A percentile compares a stretch with the other conserved stretches of the same genome.
Evolutionary conservation across 352 stramenopile genomes (phyloP).

Genomic region (Pythium coloratum): DNA sequence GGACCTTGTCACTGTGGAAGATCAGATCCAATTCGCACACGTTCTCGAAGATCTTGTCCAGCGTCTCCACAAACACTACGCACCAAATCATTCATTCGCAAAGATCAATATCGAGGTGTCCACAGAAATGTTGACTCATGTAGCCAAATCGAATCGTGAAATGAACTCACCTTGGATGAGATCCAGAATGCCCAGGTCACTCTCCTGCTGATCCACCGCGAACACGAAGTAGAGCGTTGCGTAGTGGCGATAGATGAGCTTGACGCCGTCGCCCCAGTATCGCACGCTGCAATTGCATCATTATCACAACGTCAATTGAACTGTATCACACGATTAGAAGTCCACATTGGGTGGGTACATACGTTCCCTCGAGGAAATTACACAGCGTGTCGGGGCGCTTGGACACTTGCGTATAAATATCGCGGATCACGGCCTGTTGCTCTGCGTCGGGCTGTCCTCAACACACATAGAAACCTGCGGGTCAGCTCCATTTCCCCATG

Average conservation of each 20-base stretch:
- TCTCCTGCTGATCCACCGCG: constrained; percentile 97
- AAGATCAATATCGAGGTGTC: not conserved
- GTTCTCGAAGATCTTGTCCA: constrained; percentile 99
- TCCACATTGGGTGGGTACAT: constrained; percentile 27
- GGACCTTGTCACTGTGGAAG: constrained; percentile 98
- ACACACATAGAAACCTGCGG: not conserved
- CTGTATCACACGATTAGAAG: not conserved
- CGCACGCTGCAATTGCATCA: constrained; percentile 47
- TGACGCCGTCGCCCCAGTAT: constrained; percentile 97
- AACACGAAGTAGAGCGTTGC: constrained; percentile 99
- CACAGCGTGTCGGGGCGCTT: constrained; percentile 97
- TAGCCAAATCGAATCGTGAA: not conserved
- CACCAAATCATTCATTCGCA: not conserved
- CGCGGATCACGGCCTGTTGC: constrained; percentile 97
- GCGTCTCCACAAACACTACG: constrained; percentile 93
- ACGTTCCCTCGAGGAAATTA: constrained; percentile 98
- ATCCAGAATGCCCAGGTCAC: constrained; percentile 98
- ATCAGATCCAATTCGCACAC: constrained; percentile 99
- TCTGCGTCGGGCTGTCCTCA: constrained; percentile 88
- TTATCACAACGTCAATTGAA: constrained; percentile 1
- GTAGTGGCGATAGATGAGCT: constrained; percentile 99
- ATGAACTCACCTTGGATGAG: constrained; percentile 93
- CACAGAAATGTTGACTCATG: not conserved
- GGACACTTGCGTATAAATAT: constrained; percentile 98
- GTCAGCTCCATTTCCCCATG: not conserved